phyloP scores from a whole-genome alignment of 805 yeast genomes.

The Priceomyces medius region DNA sequence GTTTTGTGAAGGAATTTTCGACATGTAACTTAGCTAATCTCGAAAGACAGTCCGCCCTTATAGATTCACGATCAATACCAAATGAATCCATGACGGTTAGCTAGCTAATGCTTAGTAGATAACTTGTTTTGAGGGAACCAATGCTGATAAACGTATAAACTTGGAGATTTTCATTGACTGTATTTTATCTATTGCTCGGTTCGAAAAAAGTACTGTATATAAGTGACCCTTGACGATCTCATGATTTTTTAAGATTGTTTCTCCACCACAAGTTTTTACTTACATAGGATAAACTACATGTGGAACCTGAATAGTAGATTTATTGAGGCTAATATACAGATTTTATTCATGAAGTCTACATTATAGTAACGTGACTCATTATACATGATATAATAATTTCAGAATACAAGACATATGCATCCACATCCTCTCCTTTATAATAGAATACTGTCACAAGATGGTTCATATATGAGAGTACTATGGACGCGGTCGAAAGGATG shows the following conservation, averaged over 20 bases:
- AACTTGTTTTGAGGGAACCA: background rate
- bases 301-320: background rate
- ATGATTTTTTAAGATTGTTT: background rate
- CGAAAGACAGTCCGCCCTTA: slow-evolving; percentile 38
- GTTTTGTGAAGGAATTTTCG: slow-evolving; percentile 16
- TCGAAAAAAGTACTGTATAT: background rate
- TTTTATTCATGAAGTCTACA: slow-evolving; percentile 1
- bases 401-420: too few relatives aligned
- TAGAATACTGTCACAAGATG: too few relatives aligned
- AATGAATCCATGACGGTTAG: slow-evolving; percentile 31
- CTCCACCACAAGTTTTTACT: slow-evolving; percentile 2
- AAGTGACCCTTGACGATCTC: background rate
- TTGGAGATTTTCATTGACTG: background rate
- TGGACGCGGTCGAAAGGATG: background rate
- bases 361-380: background rate
- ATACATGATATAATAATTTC: too few relatives aligned
- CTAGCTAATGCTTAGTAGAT: background rate
- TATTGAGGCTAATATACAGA: slow-evolving; percentile 11
- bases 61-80: slow-evolving; percentile 38
- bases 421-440: too few relatives aligned
- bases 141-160: background rate
- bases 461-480: too few relatives aligned
- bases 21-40: slow-evolving; percentile 37
- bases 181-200: background rate
- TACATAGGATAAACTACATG: background rate